phyloP scores from a whole-genome alignment of 2,329 filamentous ascomycete species.

The Diaporthe sp. region DNA sequence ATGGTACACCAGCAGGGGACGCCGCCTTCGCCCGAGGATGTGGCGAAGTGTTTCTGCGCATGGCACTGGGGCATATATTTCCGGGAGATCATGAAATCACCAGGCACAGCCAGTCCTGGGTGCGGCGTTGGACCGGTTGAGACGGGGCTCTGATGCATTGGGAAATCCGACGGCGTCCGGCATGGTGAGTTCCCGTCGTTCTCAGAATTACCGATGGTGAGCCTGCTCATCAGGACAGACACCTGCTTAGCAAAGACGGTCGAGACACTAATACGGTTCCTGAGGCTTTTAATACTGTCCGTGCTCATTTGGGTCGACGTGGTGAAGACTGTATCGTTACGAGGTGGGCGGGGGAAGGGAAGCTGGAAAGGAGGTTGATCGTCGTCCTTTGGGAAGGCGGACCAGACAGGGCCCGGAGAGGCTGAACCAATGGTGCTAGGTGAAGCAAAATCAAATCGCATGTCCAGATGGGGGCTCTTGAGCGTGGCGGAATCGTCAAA shows the following conservation, averaged over 20 bases:
- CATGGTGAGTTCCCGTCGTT: slow-evolving; percentile 28
- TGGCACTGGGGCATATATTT: slow-evolving; percentile 39
- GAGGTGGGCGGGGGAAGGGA: slow-evolving; percentile 48
- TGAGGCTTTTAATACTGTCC: slow-evolving; percentile 53
- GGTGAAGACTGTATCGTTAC: slow-evolving; percentile 52
- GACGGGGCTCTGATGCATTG: slow-evolving; percentile 43
- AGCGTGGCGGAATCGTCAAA: slow-evolving; percentile 30
- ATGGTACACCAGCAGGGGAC: slow-evolving; percentile 51
- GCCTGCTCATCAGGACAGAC: slow-evolving; percentile 54
- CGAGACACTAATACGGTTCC: slow-evolving; percentile 44
- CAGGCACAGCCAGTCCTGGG: slow-evolving; percentile 57
- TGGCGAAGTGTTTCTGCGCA: slow-evolving; percentile 34
- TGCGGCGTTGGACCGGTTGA: slow-evolving; percentile 41
- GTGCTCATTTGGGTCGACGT: slow-evolving; percentile 56
- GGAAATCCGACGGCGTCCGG: slow-evolving; percentile 35
- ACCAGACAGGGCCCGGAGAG: slow-evolving; percentile 25
- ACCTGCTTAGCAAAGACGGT: slow-evolving; percentile 47
- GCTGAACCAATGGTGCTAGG: slow-evolving; percentile 35
- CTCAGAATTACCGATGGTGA: slow-evolving; percentile 40
- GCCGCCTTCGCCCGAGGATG: slow-evolving; percentile 39
- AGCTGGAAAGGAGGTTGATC: slow-evolving; percentile 27
- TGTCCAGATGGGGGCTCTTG: slow-evolving; percentile 34
- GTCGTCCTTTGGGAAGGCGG: slow-evolving; percentile 31
- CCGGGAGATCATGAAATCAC: slow-evolving; percentile 61
- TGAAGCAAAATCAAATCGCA: slow-evolving; percentile 33